These are phyloP conservation scores for Herpetomonas samuelpessoai DNA, from an alignment of 208 protist genomes.

Conservation along the genomic window DNA sequence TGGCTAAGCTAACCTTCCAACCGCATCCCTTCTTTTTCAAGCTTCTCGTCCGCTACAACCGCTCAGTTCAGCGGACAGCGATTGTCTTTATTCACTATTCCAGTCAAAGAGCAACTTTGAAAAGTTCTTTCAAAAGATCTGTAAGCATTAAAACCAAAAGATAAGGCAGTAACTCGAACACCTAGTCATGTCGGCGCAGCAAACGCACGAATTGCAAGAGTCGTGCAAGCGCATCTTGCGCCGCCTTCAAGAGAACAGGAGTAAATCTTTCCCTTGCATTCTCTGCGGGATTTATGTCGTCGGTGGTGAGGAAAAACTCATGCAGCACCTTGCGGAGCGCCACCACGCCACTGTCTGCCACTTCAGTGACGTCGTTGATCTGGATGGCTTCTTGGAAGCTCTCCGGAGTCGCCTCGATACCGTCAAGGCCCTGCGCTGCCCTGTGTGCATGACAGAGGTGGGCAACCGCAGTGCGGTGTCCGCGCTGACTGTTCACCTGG, in stretches of 20 bases:
- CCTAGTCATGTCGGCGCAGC: no score
- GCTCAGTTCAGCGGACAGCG: no score
- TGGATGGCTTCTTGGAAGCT: slow-evolving; percentile 35
- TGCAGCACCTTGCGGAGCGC: slow-evolving; percentile 47
- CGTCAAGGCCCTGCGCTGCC: slow-evolving; percentile 30
- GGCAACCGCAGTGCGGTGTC: not conserved
- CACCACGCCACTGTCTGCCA: slow-evolving; percentile 48
- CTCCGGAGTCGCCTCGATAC: slow-evolving; percentile 19
- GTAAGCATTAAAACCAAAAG: no score
- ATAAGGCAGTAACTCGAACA: no score
- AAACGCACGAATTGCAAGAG: slow-evolving; percentile 18
- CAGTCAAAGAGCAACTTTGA: no score
- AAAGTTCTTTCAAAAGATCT: no score
- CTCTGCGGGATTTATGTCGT: slow-evolving; percentile 35
- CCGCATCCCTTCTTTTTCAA: no score
- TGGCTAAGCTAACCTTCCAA: no score
- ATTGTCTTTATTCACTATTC: no score
- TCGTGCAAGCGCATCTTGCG: slow-evolving; percentile 57
- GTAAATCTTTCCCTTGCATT: slow-evolving; percentile 39
- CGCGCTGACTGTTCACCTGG: slow-evolving; percentile 21
- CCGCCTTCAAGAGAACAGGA: slow-evolving; percentile 30
- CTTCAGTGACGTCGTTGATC: slow-evolving; percentile 56
- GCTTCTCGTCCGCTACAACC: no score
- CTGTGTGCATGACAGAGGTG: slow-evolving; percentile 39
- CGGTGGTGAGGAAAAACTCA: slow-evolving; percentile 40